Evolutionary conservation across 208 protist genomes (phyloP).

Genomic region (Novymonas esmeraldas): DNA sequence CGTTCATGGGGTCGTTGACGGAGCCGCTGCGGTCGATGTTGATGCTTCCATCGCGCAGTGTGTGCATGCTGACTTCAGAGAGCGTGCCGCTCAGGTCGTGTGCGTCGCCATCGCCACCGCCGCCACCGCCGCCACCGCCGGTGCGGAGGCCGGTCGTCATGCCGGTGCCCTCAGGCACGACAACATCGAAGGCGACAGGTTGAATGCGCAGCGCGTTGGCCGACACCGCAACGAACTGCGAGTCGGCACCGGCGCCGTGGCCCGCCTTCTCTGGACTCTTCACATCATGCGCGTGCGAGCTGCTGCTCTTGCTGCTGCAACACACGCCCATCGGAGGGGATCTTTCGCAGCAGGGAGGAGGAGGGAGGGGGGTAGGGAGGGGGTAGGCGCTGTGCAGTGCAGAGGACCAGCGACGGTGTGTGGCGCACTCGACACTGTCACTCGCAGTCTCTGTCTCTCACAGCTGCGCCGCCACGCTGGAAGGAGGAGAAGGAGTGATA

Average conservation of each 20-base stretch:
- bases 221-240: constrained; percentile 8
- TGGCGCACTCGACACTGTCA: no score
- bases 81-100: constrained; percentile 31
- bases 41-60: constrained; percentile 49
- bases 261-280: constrained; percentile 2
- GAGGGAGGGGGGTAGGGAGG: neutral
- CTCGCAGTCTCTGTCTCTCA: no score
- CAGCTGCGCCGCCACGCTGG: no score
- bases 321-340: constrained; percentile 4
- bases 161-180: constrained; percentile 34
- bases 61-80: constrained; percentile 62
- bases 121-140: neutral
- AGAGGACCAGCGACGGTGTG: no score
- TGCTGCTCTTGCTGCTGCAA: neutral
- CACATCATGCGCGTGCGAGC: neutral
- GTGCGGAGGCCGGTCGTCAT: neutral
- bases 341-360: neutral
- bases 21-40: constrained; percentile 8
- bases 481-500: neutral
- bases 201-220: constrained; percentile 8
- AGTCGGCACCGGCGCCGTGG: neutral
- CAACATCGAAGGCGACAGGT: constrained; percentile 59
- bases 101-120: neutral
- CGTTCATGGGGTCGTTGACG: constrained; percentile 15
- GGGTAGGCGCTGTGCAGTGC: neutral